These are phyloP conservation scores for Saccharum hybrid DNA, from an alignment of 202 grass and related monocot species.

Conservation along the genomic window DNA sequence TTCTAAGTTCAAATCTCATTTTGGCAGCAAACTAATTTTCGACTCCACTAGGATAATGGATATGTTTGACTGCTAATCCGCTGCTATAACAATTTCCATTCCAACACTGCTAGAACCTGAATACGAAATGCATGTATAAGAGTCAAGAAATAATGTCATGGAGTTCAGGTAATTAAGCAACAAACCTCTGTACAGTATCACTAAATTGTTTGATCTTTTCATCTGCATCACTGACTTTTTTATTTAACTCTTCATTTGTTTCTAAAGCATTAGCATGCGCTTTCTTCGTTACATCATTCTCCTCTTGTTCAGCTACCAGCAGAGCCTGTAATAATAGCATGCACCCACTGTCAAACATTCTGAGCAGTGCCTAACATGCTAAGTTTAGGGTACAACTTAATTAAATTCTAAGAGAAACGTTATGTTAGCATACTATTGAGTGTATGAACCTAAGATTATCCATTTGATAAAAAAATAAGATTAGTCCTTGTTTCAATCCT, in stretches of 20 bases:
- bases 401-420: constrained; percentile 5
- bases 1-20: constrained; percentile 26
- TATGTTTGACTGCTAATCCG: not conserved
- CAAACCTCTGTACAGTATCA: constrained; percentile 67
- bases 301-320: constrained; percentile 57
- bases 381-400: constrained; percentile 29
- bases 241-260: constrained; percentile 65
- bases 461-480: constrained; percentile 19
- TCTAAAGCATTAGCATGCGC: constrained; percentile 58
- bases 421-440: constrained; percentile 7
- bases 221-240: constrained; percentile 57
- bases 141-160: constrained; percentile 28
- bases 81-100: constrained; percentile 15
- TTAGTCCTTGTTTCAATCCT: not conserved
- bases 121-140: constrained; percentile 13
- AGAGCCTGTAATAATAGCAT: constrained; percentile 48
- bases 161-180: constrained; percentile 35
- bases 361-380: constrained; percentile 25
- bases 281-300: constrained; percentile 60
- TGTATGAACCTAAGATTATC: constrained; percentile 18
- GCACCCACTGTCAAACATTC: constrained; percentile 15
- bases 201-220: constrained; percentile 61
- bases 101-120: constrained; percentile 17
- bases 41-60: constrained; percentile 20
- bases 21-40: constrained; percentile 5